Conservation (phyloP, 805 yeast species). For the Ogataea pilisensis region DNA sequence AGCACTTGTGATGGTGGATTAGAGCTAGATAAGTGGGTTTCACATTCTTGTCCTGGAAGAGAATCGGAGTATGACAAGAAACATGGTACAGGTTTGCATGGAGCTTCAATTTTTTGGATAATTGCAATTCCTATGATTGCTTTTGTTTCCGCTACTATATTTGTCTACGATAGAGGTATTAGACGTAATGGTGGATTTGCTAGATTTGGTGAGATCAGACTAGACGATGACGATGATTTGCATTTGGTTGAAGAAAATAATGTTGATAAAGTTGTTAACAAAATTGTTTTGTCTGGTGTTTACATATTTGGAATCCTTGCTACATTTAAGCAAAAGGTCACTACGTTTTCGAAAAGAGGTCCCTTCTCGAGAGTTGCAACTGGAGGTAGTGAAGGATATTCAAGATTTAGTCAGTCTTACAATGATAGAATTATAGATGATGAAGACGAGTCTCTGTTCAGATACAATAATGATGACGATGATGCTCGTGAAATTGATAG, state of each 20-base stretch:
- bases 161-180: conserved; percentile 77
- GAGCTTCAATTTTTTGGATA: conserved; percentile 49
- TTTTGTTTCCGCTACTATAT: conserved; percentile 51
- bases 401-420: conserved; percentile 24
- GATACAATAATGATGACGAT: conserved; percentile 36
- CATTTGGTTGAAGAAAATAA: conserved; percentile 55
- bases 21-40: conserved; percentile 58
- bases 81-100: conserved; percentile 49
- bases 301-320: conserved; percentile 21
- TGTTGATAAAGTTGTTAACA: conserved; percentile 56
- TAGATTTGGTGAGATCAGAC: conserved; percentile 79
- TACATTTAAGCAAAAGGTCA: conserved; percentile 11
- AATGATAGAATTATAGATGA: conserved; percentile 30
- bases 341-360: conserved; percentile 22
- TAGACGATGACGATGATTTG: conserved; percentile 65
- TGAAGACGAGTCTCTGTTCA: conserved; percentile 31
- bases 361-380: conserved; percentile 22
- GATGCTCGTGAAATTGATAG: conserved; percentile 47
- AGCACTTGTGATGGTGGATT: conserved; percentile 85
- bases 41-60: conserved; percentile 86
- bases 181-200: conserved; percentile 73
- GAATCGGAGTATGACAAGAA: conserved; percentile 51
- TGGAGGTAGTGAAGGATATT: conserved; percentile 11
- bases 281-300: conserved; percentile 56
- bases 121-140: conserved; percentile 55